Evolutionary conservation across 2,329 filamentous ascomycete species (phyloP).

Genomic region (Fusarium mangiferae): DNA sequence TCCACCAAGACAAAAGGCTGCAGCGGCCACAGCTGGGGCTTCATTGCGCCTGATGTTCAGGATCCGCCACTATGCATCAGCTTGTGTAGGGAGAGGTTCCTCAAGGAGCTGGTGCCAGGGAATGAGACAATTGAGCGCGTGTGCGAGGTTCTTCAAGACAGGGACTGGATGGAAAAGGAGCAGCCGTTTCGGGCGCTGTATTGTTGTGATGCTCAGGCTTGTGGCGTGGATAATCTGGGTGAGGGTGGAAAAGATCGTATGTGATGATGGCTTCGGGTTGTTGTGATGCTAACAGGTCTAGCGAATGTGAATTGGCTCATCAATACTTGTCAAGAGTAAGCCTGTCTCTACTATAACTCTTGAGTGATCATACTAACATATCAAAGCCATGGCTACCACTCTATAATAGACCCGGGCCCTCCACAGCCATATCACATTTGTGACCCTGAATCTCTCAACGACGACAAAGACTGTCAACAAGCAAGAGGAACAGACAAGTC

Average conservation of each 20-base stretch:
- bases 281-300: conserved; percentile 42
- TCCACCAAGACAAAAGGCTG: conserved; percentile 31
- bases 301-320: conserved; percentile 64
- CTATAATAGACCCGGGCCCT: conserved; percentile 43
- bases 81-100: conserved; percentile 48
- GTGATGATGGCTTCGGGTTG: conserved; percentile 22
- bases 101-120: conserved; percentile 43
- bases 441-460: conserved; percentile 13
- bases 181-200: conserved; percentile 58
- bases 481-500: background rate
- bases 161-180: conserved; percentile 38
- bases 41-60: conserved; percentile 42
- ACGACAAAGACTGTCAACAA: conserved; percentile 24
- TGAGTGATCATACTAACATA: conserved; percentile 4
- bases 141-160: conserved; percentile 49
- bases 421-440: conserved; percentile 41
- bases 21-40: conserved; percentile 44
- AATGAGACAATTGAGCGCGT: conserved; percentile 46
- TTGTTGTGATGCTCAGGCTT: conserved; percentile 62
- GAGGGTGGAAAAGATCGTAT: conserved; percentile 56
- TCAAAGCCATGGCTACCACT: conserved; percentile 41
- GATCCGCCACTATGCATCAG: conserved; percentile 50
- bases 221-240: conserved; percentile 56
- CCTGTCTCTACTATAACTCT: background rate
- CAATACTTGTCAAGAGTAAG: conserved; percentile 62